phyloP scores from a whole-genome alignment of 2,329 filamentous ascomycete species.

The Monosporascus sp. region DNA sequence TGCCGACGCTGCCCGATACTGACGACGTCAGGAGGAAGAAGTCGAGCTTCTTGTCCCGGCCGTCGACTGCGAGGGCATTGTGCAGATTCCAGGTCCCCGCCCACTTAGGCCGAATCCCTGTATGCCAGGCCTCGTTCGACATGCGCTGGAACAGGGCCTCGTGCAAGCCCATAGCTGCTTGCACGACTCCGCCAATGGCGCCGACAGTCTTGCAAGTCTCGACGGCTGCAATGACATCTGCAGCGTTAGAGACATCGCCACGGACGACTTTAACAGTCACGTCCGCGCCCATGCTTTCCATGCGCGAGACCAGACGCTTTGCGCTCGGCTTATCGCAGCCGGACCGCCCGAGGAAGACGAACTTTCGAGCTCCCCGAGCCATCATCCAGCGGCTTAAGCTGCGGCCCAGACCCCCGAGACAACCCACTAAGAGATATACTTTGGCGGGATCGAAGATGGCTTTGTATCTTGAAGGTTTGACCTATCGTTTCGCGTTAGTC shows the following conservation, averaged over 20 bases:
- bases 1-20: constrained; percentile 23
- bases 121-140: constrained; percentile 20
- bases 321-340: constrained; percentile 20
- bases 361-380: constrained; percentile 20
- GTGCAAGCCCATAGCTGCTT: constrained; percentile 27
- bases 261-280: constrained; percentile 14
- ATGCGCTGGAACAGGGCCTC: constrained; percentile 21
- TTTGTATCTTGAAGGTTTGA: too few species aligned
- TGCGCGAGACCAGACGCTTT: constrained; percentile 8
- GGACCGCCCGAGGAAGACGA: constrained; percentile 26
- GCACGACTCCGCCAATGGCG: constrained; percentile 16
- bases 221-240: constrained; percentile 10
- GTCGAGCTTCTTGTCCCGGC: constrained; percentile 9
- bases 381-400: constrained; percentile 28
- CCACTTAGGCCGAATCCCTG: constrained; percentile 15
- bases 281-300: constrained; percentile 14
- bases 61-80: constrained; percentile 8
- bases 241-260: constrained; percentile 14
- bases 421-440: constrained; percentile 5
- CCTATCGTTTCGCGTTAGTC: too few species aligned
- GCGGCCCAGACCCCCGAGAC: constrained; percentile 27
- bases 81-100: constrained; percentile 20
- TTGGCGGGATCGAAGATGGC: too few species aligned
- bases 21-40: constrained; percentile 28
- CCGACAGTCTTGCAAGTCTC: constrained; percentile 2